Percentiles rank a stretch among this genome's conserved stretches.
These are phyloP conservation scores for Tetracentron sinense DNA, from an alignment of 164 flowering plant genomes.

Conservation along the genomic window DNA sequence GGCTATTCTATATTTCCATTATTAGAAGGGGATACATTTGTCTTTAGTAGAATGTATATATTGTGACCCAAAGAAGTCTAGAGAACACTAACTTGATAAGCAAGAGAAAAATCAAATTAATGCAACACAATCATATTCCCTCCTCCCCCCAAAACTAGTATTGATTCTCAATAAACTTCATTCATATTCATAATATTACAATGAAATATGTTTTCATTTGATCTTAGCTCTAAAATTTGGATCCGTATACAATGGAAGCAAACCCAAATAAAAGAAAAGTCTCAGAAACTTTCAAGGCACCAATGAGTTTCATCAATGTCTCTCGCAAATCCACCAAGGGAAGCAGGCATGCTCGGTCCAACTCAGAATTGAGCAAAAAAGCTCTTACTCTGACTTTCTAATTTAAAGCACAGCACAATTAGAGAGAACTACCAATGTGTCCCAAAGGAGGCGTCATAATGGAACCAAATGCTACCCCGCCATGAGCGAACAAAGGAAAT, in stretches of 20 bases:
- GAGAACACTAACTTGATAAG: no score
- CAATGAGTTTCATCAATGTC: conserved; percentile 11
- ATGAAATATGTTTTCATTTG: conserved; percentile 11
- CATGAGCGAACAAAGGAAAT: conserved; percentile 7
- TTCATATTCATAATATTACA: conserved; percentile 19
- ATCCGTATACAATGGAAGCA: conserved; percentile 15
- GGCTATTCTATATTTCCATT: no score
- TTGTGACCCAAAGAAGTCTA: no score
- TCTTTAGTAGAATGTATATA: no score
- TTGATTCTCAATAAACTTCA: conserved; percentile 6
- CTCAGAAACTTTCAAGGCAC: conserved; percentile 12
- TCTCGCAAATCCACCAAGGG: conserved; percentile 9
- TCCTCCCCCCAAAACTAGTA: background rate
- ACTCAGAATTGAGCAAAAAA: conserved; percentile 18
- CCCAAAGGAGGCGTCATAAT: conserved; percentile 14
- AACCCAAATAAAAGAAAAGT: conserved; percentile 11
- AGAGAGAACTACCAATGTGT: conserved; percentile 6
- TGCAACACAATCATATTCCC: conserved; percentile 5
- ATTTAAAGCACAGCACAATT: conserved; percentile 10
- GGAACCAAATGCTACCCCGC: conserved; percentile 14
- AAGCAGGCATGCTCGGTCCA: conserved; percentile 4
- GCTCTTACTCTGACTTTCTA: conserved; percentile 16
- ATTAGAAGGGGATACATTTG: no score
- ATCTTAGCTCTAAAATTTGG: conserved; percentile 21
- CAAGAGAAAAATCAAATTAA: no score